These are phyloP conservation scores for Mentha longifolia DNA, from an alignment of 257 asterid species.

Conservation along the genomic window DNA sequence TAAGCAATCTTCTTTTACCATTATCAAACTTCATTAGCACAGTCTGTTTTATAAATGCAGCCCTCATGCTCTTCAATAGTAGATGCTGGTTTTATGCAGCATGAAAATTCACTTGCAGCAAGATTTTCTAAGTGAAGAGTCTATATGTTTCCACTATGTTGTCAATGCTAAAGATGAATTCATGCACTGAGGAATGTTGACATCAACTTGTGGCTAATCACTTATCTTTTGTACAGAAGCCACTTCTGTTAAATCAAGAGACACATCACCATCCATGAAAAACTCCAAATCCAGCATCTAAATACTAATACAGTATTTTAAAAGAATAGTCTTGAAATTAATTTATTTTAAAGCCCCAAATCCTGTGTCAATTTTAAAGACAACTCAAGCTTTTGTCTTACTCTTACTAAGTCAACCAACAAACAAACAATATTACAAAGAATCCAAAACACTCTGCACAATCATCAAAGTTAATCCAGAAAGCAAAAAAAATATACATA, in stretches of 20 bases:
- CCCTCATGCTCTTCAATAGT: neutral
- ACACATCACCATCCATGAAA: neutral
- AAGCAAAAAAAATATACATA: conserved; percentile 7
- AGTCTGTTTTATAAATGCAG: neutral
- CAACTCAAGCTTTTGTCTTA: conserved; percentile 25
- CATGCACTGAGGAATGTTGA: neutral
- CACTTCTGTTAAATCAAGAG: too few species aligned
- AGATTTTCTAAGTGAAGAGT: conserved; percentile 4
- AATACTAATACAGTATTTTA: neutral
- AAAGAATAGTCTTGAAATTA: neutral
- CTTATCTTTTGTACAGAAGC: too few species aligned
- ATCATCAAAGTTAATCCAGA: neutral
- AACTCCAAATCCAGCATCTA: conserved; percentile 15
- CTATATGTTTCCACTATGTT: neutral
- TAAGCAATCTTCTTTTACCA: too few species aligned
- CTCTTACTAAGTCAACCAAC: conserved; percentile 30
- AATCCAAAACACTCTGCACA: conserved; percentile 6
- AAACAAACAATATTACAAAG: conserved; percentile 4
- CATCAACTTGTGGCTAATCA: neutral
- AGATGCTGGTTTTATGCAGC: neutral
- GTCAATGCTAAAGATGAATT: neutral
- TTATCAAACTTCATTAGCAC: neutral
- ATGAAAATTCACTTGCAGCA: neutral
- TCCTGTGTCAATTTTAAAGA: too few species aligned
- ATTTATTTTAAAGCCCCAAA: neutral